Base-by-base conservation (phyloP, 495 filamentous ascomycete genomes). In the Arthonia radiata region DNA sequence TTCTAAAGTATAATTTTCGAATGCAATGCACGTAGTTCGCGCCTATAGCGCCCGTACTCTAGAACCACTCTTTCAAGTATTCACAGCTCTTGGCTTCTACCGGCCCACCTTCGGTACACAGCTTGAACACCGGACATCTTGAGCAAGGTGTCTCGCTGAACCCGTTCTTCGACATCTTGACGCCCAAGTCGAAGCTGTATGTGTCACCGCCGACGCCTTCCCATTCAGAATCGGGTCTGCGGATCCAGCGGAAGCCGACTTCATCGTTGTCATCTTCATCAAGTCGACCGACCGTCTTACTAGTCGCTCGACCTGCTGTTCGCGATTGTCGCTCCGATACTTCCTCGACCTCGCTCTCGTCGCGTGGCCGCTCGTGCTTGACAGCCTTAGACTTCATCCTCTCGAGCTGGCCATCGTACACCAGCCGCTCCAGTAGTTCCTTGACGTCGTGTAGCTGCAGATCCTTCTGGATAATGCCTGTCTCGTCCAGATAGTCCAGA, bases 71-170 rank as follows among this genome's bases (percentile, higher is more conserved):
- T 29, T 68, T 57, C 40, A 89, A 93, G 39, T 94, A 97, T 23
- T 79, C 73, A 44, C 86, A 97, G 26, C 62, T 90, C 30, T 69
- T 72, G 1, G 86, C 77, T 42, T 70, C 86, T 18, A 94, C 77
- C 5, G 74, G 72, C 1, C 80, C 81, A 4, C 73, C 80, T 29
- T 86, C 76, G 25, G 71, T 71, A 47, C 86, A 97, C 12, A 92
- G 54, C 21, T 73, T 65, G 49, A 92, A 89, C n/a, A 93, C 86
- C 0, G 89, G 86, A 44, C 86, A 97, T 33, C 64, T 56, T 10
- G 80, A 83, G 53, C 86, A 97, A 5, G 86, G 86, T 2, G 69
- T 68, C 37, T 92, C 79, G 1, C 73, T 86, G 40, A 89, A 65
- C 13, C 75, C 79, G 38, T 72, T 70, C n/a, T n/a, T n/a, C n/a